Evolutionary conservation across 495 filamentous ascomycete species (phyloP).

Genomic region (Penicillium arizonense): DNA sequence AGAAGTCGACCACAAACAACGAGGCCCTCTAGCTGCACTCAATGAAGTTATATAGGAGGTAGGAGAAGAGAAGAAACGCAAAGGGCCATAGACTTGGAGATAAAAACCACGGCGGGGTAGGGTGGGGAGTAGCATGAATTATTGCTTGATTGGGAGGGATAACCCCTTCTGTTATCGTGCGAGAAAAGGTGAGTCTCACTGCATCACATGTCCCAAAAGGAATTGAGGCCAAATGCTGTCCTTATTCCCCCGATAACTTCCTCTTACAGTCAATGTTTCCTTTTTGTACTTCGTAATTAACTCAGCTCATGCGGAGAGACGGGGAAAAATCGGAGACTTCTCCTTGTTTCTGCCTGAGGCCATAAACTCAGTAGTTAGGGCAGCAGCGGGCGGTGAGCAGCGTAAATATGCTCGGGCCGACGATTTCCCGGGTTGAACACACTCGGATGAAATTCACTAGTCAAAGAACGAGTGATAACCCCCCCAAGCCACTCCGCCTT

Average conservation of each 20-base stretch:
- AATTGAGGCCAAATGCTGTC: not conserved
- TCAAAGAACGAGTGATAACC: constrained; percentile 34
- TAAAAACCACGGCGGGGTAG: constrained; percentile 38
- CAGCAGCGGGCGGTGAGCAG: not conserved
- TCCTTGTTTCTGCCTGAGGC: constrained; percentile 11
- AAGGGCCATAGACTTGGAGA: constrained; percentile 21
- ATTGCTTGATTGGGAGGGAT: constrained; percentile 29
- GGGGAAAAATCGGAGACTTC: constrained; percentile 3
- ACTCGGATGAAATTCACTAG: constrained; percentile 42
- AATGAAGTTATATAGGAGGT: constrained; percentile 9
- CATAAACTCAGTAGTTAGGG: constrained; percentile 8
- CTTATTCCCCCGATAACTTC: not conserved
- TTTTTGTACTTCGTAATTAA: constrained; percentile 5
- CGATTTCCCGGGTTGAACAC: too few relatives aligned
- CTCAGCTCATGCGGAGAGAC: constrained; percentile 7
- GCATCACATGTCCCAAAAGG: too few relatives aligned
- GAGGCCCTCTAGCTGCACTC: constrained; percentile 10
- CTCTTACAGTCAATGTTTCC: constrained; percentile 5
- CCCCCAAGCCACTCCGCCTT: constrained; percentile 42
- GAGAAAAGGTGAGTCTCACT: not conserved
- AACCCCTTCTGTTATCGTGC: constrained; percentile 18
- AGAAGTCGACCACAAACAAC: constrained; percentile 15
- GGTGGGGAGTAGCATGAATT: constrained; percentile 41
- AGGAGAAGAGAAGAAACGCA: constrained; percentile 19
- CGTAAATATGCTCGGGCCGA: too few relatives aligned